A percentile compares a stretch with the other conserved stretches of the same genome.
Conservation (phyloP, 768 basidiomycete genomes). For the Xerocomellus intermedius region DNA sequence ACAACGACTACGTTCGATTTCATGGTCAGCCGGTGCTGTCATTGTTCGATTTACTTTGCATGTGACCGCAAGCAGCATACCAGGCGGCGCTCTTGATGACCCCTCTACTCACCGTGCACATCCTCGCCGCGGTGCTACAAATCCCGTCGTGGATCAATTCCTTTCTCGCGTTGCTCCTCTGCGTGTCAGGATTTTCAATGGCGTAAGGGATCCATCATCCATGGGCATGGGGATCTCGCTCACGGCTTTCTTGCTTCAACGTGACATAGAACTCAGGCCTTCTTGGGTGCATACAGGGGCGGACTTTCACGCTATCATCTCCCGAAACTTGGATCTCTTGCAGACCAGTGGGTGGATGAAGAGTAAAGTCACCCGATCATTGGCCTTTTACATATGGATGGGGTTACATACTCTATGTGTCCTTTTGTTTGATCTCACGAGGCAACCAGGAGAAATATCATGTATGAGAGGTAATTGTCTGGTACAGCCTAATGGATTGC, state of each 20-base stretch:
- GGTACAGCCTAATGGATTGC: neutral
- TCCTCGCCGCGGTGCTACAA: constrained; percentile 52
- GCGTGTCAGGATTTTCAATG: constrained; percentile 48
- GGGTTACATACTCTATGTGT: neutral
- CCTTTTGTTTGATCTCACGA: neutral
- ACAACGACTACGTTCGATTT: constrained; percentile 75
- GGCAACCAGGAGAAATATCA: neutral
- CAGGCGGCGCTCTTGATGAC: constrained; percentile 73
- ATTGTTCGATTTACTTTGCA: constrained; percentile 5
- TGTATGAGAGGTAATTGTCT: neutral
- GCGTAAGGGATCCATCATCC: constrained; percentile 43
- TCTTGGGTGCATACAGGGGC: constrained; percentile 49
- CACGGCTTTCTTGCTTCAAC: constrained; percentile 11
- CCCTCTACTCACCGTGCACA: constrained; percentile 55
- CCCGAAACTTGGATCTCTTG: constrained; percentile 62
- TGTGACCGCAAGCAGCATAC: constrained; percentile 51
- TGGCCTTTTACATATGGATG: neutral
- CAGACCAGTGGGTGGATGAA: constrained; percentile 67
- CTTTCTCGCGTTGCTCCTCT: constrained; percentile 45
- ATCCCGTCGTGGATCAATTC: constrained; percentile 53
- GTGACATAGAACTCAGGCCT: constrained; percentile 35
- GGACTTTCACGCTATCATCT: constrained; percentile 56
- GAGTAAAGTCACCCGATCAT: constrained; percentile 38
- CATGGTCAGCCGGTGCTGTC: constrained; percentile 51
- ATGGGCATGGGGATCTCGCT: neutral